These are phyloP conservation scores for Entophlyctis luteolus DNA, from an alignment of 192 early-diverging fungal species.

Conservation along the genomic window DNA sequence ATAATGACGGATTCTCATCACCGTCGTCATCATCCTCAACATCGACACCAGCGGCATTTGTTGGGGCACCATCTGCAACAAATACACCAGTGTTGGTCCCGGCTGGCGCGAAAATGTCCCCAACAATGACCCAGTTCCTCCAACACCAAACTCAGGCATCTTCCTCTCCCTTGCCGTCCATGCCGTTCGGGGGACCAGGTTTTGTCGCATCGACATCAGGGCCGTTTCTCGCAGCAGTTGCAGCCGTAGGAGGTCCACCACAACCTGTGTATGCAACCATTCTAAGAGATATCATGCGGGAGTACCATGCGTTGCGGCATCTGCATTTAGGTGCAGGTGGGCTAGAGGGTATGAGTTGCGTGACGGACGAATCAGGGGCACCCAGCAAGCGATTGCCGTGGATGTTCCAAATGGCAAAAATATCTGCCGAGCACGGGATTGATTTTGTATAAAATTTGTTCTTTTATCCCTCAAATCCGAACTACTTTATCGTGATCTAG, in stretches of 20 bases:
- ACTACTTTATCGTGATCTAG: too few species aligned
- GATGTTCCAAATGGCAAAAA: constrained; percentile 6
- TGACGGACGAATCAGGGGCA: background rate
- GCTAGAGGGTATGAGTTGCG: too few species aligned
- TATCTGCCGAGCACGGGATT: background rate
- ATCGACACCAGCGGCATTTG: background rate
- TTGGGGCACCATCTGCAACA: background rate
- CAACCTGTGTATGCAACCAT: background rate
- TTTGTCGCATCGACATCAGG: constrained; percentile 9
- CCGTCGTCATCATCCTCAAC: background rate
- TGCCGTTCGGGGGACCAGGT: too few species aligned
- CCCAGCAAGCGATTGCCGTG: background rate
- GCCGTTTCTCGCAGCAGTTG: background rate
- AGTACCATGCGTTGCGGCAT: constrained; percentile 7
- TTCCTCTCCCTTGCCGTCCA: background rate
- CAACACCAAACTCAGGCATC: background rate
- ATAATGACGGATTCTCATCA: background rate
- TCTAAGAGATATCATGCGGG: constrained; percentile 16
- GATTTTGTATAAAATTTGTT: background rate
- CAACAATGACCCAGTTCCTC: background rate
- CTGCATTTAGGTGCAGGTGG: too few species aligned
- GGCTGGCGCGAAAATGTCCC: background rate
- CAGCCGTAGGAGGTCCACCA: background rate
- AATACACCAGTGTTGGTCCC: constrained; percentile 17
- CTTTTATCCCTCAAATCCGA: too few species aligned